phyloP scores from a whole-genome alignment of 192 early-diverging fungal species.

The Umbelopsis vinacea region DNA sequence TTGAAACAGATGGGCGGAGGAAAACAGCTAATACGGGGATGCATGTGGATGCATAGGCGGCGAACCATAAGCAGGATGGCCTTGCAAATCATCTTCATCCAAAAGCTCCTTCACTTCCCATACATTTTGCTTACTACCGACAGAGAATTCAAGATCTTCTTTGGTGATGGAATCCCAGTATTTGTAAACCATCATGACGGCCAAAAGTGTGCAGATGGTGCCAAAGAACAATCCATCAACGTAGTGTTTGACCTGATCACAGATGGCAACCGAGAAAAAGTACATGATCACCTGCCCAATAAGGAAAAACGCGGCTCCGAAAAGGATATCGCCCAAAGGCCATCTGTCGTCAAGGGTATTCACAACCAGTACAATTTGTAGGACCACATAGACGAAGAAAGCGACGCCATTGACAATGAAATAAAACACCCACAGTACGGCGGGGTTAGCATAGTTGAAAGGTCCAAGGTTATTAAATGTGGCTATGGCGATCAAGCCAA shows the following conservation, averaged over 20 bases:
- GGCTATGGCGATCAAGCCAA: conserved; percentile 68
- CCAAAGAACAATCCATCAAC: conserved; percentile 93
- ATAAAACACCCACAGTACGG: conserved; percentile 72
- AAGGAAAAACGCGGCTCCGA: conserved; percentile 78
- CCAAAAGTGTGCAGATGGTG: conserved; percentile 75
- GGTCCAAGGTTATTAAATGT: conserved; percentile 66
- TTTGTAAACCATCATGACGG: conserved; percentile 96
- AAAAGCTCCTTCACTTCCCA: conserved; percentile 82
- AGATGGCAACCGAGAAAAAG: conserved; percentile 70
- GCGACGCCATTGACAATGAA: conserved; percentile 74
- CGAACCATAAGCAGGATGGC: neutral
- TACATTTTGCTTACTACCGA: conserved; percentile 79
- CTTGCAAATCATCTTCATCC: conserved; percentile 52
- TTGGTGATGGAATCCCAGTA: conserved; percentile 95
- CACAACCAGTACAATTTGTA: conserved; percentile 85
- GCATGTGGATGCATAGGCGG: conserved; percentile 19
- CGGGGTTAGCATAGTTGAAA: conserved; percentile 58
- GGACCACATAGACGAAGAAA: conserved; percentile 75
- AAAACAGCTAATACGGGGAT: neutral
- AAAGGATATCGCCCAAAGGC: conserved; percentile 84
- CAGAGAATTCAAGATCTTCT: conserved; percentile 89
- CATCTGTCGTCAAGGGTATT: conserved; percentile 86
- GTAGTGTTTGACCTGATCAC: conserved; percentile 82
- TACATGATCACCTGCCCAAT: conserved; percentile 74
- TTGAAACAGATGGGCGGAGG: too few species aligned